Base-by-base conservation (phyloP, 495 filamentous ascomycete genomes). In the Cenococcum geophilum region DNA sequence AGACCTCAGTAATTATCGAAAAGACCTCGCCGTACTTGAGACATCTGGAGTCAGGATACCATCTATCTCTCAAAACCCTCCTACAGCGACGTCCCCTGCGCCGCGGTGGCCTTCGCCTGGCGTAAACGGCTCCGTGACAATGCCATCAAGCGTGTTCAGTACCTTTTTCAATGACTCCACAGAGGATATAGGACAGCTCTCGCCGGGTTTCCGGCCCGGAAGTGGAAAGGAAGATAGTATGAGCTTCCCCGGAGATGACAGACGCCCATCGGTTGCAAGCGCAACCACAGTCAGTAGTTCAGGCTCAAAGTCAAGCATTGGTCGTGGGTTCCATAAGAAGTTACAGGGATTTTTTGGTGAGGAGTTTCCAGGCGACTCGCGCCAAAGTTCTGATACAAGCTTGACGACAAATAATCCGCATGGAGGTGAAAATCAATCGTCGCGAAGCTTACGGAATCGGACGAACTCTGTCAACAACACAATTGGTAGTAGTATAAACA, bases 211-310 rank as follows among this genome's bases (percentile, higher is more conserved):
- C 60, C 83, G 90, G 16, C 82, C 87, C 14, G 79, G 82, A 18
- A 83, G 82, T 34, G 79, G 82, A 27, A 78, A 83, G 56, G 83
- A 80, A 0, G 76, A 77, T 42, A 78, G 77, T 52, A 88, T 82
- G 68, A 88, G 90, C 58, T 89, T 87, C 27, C 80, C 86, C 10
- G 85, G 86, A 35, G 75, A 80, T 67, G 84, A 89, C 60, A 79
- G 93, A 55, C 82, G 95, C 54, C 95, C 95, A 11, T 97, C 95
- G 21, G 80, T 91, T 58, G 89, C 91, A 9, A 97, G 92, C 72
- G 85, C 86, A 43, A 93, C 87, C 9, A 95, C 89, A 42, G 87
- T 89, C 5, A 95, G 92, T 70, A 97, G 93, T 64, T 85, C 87
- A 58, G 93, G 91, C 8, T 97, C 93, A 16, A 90, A 88, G 70